A percentile compares a stretch with the other conserved stretches of the same genome.
Evolutionary conservation across 306 rosid genomes (phyloP).

Genomic region (Amphicarpaea edgeworthii): DNA sequence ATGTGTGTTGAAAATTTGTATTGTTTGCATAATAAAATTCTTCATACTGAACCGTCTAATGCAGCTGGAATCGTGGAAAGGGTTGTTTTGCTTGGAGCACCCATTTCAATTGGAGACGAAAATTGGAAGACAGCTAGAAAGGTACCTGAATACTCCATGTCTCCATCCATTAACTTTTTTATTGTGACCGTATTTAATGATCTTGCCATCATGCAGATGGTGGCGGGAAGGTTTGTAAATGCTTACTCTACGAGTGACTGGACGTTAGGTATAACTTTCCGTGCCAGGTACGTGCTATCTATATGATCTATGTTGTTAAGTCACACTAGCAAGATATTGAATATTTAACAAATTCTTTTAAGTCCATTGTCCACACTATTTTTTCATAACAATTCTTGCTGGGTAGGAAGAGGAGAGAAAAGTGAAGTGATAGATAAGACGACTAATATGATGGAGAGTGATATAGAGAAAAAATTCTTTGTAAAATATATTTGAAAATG

Average conservation of each 20-base stretch:
- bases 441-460: neutral
- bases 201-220: slow-evolving; percentile 57
- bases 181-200: slow-evolving; percentile 25
- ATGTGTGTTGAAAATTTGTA: slow-evolving; percentile 22
- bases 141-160: slow-evolving; percentile 42
- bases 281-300: slow-evolving; percentile 62
- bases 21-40: slow-evolving; percentile 27
- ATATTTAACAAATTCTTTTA: too few relatives aligned
- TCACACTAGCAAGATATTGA: too few relatives aligned
- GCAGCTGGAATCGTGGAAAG: slow-evolving; percentile 72
- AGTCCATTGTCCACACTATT: neutral
- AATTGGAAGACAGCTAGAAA: slow-evolving; percentile 67
- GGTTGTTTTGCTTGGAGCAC: slow-evolving; percentile 79
- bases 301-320: neutral
- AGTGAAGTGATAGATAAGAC: neutral
- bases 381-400: neutral
- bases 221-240: slow-evolving; percentile 79
- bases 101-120: slow-evolving; percentile 64
- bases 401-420: neutral
- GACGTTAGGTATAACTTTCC: slow-evolving; percentile 68
- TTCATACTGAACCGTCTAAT: slow-evolving; percentile 32
- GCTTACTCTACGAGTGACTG: slow-evolving; percentile 68
- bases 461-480: neutral
- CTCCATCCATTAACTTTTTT: slow-evolving; percentile 17
- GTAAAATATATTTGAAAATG: neutral